These are phyloP conservation scores for Limnomonas spitsbergensis DNA, from an alignment of 139 green algal species.

Conservation along the genomic window DNA sequence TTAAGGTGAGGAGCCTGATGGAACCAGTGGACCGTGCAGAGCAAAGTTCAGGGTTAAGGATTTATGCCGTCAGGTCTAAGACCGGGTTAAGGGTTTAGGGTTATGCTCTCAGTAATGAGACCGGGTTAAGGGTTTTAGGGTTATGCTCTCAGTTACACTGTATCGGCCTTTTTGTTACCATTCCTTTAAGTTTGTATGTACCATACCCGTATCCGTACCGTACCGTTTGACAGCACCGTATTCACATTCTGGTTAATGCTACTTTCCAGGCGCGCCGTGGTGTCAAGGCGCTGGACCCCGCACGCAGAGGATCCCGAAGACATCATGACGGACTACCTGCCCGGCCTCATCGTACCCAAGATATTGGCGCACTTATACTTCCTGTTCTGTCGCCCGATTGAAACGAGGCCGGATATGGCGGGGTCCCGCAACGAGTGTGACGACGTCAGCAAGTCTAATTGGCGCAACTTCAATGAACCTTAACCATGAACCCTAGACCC, in stretches of 20 bases:
- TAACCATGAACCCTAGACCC: no score
- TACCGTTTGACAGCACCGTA: no score
- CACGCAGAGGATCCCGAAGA: conserved; percentile 34
- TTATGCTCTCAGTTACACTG: conserved; percentile 27
- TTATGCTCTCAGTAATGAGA: no score
- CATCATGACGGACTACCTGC: conserved; percentile 31
- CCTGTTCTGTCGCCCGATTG: conserved; percentile 78
- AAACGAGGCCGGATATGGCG: conserved; percentile 48
- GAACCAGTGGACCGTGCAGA: no score
- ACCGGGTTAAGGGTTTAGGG: no score
- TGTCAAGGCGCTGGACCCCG: conserved; percentile 22
- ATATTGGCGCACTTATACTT: conserved; percentile 83
- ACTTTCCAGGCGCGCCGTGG: conserved; percentile 51
- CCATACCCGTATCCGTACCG: no score
- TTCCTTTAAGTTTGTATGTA: conserved; percentile 55
- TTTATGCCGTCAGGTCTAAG: no score
- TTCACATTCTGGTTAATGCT: no score
- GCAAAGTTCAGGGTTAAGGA: no score
- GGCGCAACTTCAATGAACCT: no score
- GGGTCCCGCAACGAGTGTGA: conserved; percentile 73
- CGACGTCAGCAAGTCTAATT: no score
- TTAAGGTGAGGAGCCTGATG: no score
- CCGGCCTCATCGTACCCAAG: conserved; percentile 55
- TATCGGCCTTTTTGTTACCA: conserved; percentile 35
- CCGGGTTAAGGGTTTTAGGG: conserved; percentile 36